These are phyloP conservation scores for Astragalus membranaceus DNA, from an alignment of 306 rosid species.

Conservation along the genomic window DNA sequence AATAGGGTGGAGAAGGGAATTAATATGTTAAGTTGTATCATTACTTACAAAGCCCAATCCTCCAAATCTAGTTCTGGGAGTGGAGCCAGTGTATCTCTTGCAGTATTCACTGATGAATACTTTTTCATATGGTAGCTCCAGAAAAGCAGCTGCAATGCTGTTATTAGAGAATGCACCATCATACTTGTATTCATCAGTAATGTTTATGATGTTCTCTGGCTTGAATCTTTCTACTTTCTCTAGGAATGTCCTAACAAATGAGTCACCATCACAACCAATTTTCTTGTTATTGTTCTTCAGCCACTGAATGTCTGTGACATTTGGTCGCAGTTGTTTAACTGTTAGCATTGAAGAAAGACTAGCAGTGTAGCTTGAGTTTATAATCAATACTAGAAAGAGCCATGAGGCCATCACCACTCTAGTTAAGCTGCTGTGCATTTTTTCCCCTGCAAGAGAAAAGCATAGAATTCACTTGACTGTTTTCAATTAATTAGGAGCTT, in stretches of 20 bases:
- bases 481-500: too few species aligned
- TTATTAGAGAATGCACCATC: slow-evolving; percentile 11
- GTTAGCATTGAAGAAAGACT: slow-evolving; percentile 72
- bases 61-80: slow-evolving; percentile 48
- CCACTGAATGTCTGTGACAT: slow-evolving; percentile 37
- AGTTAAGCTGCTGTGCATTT: slow-evolving; percentile 38
- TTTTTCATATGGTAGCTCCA: slow-evolving; percentile 60
- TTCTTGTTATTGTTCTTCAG: slow-evolving; percentile 26
- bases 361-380: slow-evolving; percentile 65
- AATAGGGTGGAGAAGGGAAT: too few species aligned
- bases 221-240: slow-evolving; percentile 28
- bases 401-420: slow-evolving; percentile 44
- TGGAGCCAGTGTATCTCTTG: slow-evolving; percentile 29
- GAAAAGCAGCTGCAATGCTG: slow-evolving; percentile 58
- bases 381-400: slow-evolving; percentile 47
- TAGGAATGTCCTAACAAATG: slow-evolving; percentile 40
- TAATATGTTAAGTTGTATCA: neutral
- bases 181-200: slow-evolving; percentile 22
- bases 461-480: neutral
- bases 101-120: slow-evolving; percentile 36
- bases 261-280: slow-evolving; percentile 52
- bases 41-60: slow-evolving; percentile 69
- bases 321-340: slow-evolving; percentile 29
- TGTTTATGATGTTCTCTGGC: slow-evolving; percentile 11
- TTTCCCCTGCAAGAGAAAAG: slow-evolving; percentile 38